Evolutionary conservation across 2,329 filamentous ascomycete species (phyloP), one percentile per base, ranked within the genome.

Genomic region (Didymella glomerata): DNA sequence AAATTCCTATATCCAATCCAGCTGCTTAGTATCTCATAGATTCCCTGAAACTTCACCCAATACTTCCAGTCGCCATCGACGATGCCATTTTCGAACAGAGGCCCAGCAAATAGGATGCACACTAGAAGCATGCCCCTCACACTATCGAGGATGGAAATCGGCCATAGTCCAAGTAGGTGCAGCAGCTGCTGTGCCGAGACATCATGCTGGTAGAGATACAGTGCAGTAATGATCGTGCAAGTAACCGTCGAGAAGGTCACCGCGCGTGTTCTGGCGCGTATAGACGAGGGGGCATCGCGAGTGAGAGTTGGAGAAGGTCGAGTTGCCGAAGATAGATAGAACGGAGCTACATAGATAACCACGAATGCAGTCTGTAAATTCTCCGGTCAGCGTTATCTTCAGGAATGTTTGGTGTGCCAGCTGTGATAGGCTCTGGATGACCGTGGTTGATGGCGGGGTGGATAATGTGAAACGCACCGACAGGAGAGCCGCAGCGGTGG

Each of bases 1-100:
- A 90, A 87, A 74, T 97, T 98, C 66, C 95, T 87, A 86, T 91
- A 97, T 34, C 87, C 88, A 53, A 90, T 89, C 90, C 90, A 95
- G 65, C 90, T 89, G 62, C 83, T 81, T 68, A 91, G 85, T 16
- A 65, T 64, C 54, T 86, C 83, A n/a, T 80, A 79, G 14, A 91
- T 67, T 41, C 86, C 83, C 32, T 79, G 77, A 10, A 87, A 78
- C 27, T 78, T 78, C 49, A 88, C 68, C 88, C 89, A 92, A 50
- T 85, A 79, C 60, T 81, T 83, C 88, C 89, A 94, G 18, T 71
- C 78, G 14, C 86, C 86, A 64, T 96, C 89, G 22, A 92, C 86
- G 58, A 96, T 75, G 1, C 93, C 84, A 49, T 84, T 82, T 77
- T 96, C 92, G 72, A 91, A 97, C 40, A 99, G 81, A 3, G 94